Evolutionary conservation across 1,284 basidiomycete species (phyloP).

Genomic region (Ustilago cynodontis): DNA sequence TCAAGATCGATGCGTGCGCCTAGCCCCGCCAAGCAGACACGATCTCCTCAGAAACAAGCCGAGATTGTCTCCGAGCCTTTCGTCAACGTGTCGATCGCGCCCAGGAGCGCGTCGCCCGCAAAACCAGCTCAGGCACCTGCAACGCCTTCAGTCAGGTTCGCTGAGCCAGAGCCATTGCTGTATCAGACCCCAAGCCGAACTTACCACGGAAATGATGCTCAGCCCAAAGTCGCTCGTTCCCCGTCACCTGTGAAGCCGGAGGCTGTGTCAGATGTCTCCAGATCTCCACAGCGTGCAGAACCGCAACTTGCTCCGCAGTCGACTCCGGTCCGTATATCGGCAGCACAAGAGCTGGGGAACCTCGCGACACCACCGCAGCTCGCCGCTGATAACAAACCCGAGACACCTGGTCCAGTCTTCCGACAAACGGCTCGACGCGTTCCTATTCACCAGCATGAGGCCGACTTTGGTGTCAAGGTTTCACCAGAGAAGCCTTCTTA

Average conservation of each 20-base stretch:
- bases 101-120: neutral
- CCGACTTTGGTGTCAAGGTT: conserved; percentile 49
- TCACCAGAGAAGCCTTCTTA: conserved; percentile 40
- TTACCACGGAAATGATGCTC: neutral
- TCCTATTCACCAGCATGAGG: conserved; percentile 49
- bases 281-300: neutral
- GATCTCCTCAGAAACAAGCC: conserved; percentile 6
- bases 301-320: neutral
- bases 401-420: conserved; percentile 42
- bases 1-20: conserved; percentile 8
- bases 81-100: neutral
- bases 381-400: conserved; percentile 7
- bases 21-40: neutral
- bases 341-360: neutral
- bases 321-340: conserved; percentile 4
- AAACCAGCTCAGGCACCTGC: conserved; percentile 7
- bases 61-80: neutral
- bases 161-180: neutral
- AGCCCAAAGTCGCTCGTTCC: conserved; percentile 1
- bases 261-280: neutral
- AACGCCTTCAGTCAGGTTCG: conserved; percentile 29
- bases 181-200: conserved; percentile 10
- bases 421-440: conserved; percentile 49
- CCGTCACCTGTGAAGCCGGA: conserved; percentile 9
- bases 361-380: conserved; percentile 13